Evolutionary conservation across 2,329 filamentous ascomycete species (phyloP).

Genomic region (Aureobasidium zeae): DNA sequence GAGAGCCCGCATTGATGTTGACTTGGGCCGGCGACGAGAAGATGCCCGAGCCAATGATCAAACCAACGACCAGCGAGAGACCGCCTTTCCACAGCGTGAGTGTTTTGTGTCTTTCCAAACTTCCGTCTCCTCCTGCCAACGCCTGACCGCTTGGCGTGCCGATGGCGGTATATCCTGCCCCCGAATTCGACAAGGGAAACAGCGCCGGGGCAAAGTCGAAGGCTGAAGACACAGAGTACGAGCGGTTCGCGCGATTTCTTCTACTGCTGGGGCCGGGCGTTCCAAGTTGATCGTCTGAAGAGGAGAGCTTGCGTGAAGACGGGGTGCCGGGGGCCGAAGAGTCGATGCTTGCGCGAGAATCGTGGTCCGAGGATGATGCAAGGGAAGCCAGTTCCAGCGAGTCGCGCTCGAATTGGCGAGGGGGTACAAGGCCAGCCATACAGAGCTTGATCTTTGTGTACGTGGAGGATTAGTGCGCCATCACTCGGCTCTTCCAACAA

Average conservation of each 20-base stretch:
- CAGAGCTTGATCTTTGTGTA: background rate
- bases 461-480: conserved; percentile 9
- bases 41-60: conserved; percentile 94
- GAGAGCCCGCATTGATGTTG: conserved; percentile 81
- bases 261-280: conserved; percentile 27
- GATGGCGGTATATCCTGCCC: conserved; percentile 67
- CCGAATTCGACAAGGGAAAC: conserved; percentile 79
- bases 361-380: conserved; percentile 70
- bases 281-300: conserved; percentile 70
- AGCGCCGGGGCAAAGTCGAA: conserved; percentile 94
- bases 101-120: conserved; percentile 89
- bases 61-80: conserved; percentile 75
- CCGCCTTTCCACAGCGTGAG: conserved; percentile 93
- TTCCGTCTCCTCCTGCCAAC: conserved; percentile 56
- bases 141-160: conserved; percentile 59
- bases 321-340: conserved; percentile 78
- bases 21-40: conserved; percentile 93
- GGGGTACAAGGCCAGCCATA: conserved; percentile 15
- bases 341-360: conserved; percentile 54
- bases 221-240: conserved; percentile 82
- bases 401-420: conserved; percentile 50
- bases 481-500: background rate
- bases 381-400: conserved; percentile 94
- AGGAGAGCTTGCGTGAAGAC: conserved; percentile 83
- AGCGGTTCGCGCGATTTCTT: conserved; percentile 41